Conservation (phyloP, 352 stramenopile genomes). For the Globisporangium cystogenes region DNA sequence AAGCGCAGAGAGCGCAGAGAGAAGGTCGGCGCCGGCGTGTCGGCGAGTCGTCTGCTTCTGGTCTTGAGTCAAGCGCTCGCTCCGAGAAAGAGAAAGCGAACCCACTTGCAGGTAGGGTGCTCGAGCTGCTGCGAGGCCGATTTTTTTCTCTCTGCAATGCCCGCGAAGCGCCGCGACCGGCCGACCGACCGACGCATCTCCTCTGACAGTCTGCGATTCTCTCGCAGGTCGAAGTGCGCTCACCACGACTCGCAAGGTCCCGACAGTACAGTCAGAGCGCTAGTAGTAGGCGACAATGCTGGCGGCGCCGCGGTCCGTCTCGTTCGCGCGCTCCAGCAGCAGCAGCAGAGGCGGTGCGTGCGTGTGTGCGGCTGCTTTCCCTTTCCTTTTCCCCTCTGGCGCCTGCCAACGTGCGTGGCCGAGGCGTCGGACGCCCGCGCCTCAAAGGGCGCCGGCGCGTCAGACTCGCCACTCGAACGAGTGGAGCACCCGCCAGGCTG, state of each 20-base stretch:
- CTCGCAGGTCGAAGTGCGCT: neutral
- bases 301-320: slow-evolving; percentile 1
- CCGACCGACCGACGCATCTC: neutral
- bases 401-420: neutral
- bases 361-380: neutral
- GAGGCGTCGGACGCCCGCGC: neutral
- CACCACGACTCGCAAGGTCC: too few relatives aligned
- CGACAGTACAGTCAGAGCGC: too few relatives aligned
- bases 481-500: too few relatives aligned
- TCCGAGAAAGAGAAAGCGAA: neutral
- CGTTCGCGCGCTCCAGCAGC: slow-evolving; percentile 1
- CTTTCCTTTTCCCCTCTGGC: neutral
- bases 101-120: neutral
- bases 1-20: too few relatives aligned
- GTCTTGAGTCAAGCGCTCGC: neutral
- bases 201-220: neutral
- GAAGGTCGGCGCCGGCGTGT: too few relatives aligned
- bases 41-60: neutral
- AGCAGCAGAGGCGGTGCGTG: slow-evolving; percentile 1
- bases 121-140: too few relatives aligned
- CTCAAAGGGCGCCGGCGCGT: slow-evolving; percentile 1
- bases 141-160: neutral
- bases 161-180: neutral
- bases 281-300: too few relatives aligned
- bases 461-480: neutral